Conservation (phyloP, 2,329 filamentous ascomycete species). For the Fusarium metavorans region DNA sequence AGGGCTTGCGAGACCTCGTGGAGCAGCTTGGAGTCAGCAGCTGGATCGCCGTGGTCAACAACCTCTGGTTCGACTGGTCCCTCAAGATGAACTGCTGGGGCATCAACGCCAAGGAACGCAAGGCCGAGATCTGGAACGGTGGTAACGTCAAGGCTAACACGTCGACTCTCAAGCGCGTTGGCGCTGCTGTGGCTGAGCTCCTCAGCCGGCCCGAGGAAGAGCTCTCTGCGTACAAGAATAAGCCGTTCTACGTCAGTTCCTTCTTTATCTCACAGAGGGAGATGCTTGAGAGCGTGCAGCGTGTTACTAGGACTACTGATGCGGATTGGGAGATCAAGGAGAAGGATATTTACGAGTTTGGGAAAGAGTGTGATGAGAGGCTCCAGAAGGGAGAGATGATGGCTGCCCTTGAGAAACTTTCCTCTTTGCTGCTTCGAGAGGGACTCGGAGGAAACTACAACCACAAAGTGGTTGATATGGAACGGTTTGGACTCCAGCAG, state of each 20-base stretch:
- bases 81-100: constrained; percentile 46
- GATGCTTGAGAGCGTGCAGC: constrained; percentile 71
- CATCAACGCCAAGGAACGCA: constrained; percentile 47
- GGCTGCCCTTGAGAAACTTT: constrained; percentile 40
- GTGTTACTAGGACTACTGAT: constrained; percentile 67
- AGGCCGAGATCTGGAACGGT: constrained; percentile 47
- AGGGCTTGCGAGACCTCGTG: constrained; percentile 41
- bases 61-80: constrained; percentile 51
- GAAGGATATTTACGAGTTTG: constrained; percentile 14
- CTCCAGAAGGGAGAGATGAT: constrained; percentile 32
- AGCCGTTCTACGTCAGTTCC: constrained; percentile 60
- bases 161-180: constrained; percentile 48
- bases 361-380: constrained; percentile 25
- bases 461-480: constrained; percentile 45
- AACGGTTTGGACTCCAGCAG: constrained; percentile 41
- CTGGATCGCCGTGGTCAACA: constrained; percentile 50
- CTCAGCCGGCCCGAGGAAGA: constrained; percentile 50
- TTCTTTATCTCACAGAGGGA: constrained; percentile 71
- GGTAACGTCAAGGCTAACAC: constrained; percentile 46
- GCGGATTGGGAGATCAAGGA: constrained; percentile 55
- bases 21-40: constrained; percentile 45
- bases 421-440: constrained; percentile 46
- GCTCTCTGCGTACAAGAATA: constrained; percentile 46
- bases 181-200: constrained; percentile 50
- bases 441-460: constrained; percentile 50